Percentiles rank a stretch among this genome's conserved stretches.
These are phyloP conservation scores for Sporothrix variecibatus DNA, from an alignment of 2,329 filamentous ascomycete species.

Conservation along the genomic window DNA sequence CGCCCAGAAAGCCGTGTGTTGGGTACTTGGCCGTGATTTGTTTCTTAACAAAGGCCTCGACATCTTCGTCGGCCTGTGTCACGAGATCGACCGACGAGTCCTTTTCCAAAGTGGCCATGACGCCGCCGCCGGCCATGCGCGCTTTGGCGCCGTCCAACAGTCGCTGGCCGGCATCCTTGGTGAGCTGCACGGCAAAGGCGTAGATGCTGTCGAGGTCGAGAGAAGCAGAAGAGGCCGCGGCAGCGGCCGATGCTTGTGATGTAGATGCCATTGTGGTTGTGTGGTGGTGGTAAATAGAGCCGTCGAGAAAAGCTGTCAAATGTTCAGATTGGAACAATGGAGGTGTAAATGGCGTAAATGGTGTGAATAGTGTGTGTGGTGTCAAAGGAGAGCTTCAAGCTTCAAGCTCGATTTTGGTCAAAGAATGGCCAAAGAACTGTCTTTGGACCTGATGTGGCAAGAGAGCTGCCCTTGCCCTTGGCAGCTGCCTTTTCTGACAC, in stretches of 20 bases:
- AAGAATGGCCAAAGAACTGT: no score
- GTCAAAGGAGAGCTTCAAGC: background rate
- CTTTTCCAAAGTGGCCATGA: slow-evolving; percentile 55
- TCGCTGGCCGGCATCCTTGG: slow-evolving; percentile 68
- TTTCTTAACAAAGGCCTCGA: slow-evolving; percentile 66
- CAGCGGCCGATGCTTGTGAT: background rate
- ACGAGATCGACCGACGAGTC: slow-evolving; percentile 76
- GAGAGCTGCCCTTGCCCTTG: background rate
- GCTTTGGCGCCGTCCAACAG: slow-evolving; percentile 64
- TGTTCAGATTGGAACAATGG: no score
- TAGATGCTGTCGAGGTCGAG: slow-evolving; percentile 66
- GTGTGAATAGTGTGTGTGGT: background rate
- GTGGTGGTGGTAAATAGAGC: background rate
- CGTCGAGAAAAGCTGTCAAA: no score
- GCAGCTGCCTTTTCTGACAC: background rate
- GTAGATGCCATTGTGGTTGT: slow-evolving; percentile 3
- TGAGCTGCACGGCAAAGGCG: slow-evolving; percentile 68
- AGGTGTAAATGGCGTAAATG: background rate
- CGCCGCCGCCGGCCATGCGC: slow-evolving; percentile 47
- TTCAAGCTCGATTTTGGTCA: background rate
- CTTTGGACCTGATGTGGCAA: background rate
- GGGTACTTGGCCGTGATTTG: slow-evolving; percentile 64
- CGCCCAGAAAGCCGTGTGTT: slow-evolving; percentile 72
- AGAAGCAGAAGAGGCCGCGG: background rate
- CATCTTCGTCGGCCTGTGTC: slow-evolving; percentile 73